Base-by-base conservation (phyloP, 2,329 filamentous ascomycete species). In the Colletotrichum agaves region DNA sequence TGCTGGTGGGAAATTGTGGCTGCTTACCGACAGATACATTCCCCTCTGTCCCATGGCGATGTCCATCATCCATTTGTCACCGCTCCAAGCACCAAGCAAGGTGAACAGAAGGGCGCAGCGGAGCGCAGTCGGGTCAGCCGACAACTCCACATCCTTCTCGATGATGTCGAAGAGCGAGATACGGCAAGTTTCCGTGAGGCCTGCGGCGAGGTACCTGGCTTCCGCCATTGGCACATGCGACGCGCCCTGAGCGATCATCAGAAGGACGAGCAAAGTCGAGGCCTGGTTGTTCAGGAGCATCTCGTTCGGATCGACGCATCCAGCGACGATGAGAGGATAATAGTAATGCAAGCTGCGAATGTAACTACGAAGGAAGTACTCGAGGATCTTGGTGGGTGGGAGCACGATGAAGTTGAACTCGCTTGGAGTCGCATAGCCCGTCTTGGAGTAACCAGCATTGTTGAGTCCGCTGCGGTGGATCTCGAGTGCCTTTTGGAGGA, bases 31-130 rank as follows among this genome's bases (percentile, higher is more conserved):
- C 67, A 91, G 84, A 75, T 92, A 92, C 88, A 92, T 92, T 64
- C 88, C 88, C 53, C 89, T 84, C 76, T 92, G 90, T 33, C 90
- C 90, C 88, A 92, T 91, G 46, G 89, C 87, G 71, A 92, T 91
- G 73, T 92, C 90, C 90, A 92, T 92, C 71, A 91, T 88, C 89
- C 90, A 92, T 78, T 92, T 92, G 76, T 92, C 90, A 50, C 90
- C 90, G 74, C 90, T 91, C 90, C 90, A 93, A 1, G 88, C 88
- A 7, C 89, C 90, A 27, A 91, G 83, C 1, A 90, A 84, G 2
- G 87, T 91, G 75, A 91, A 91, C 3, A 92, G 83, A 12, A 92
- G 79, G 0, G 90, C 90, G 53, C 88, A 89, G 43, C 89, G 85
- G 49, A 92, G 81, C 0, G 90, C 86, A 3, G 87, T 85, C 0